phyloP scores from a whole-genome alignment of 108 stramenopile genomes.

The Nitzschia sp. region DNA sequence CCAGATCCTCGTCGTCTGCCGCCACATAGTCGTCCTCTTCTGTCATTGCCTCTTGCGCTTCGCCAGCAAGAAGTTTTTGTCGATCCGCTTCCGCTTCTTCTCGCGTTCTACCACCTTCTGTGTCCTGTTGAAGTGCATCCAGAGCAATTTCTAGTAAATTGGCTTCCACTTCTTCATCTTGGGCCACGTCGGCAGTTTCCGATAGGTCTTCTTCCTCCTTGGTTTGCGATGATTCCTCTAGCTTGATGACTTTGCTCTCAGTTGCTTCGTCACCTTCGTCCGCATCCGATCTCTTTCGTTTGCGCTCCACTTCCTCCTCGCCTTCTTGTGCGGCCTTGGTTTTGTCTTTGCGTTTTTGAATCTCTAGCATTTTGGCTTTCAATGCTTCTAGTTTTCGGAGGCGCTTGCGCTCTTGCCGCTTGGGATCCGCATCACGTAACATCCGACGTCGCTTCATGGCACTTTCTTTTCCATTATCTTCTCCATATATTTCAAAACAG shows the following conservation, averaged over 20 bases:
- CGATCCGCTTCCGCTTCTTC: slow-evolving; percentile 86
- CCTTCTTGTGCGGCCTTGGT: slow-evolving; percentile 32
- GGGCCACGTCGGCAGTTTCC: slow-evolving; percentile 17
- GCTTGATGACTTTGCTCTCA: slow-evolving; percentile 29
- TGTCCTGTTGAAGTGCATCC: slow-evolving; percentile 56
- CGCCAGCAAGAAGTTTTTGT: slow-evolving; percentile 73
- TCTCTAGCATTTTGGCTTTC: slow-evolving; percentile 80
- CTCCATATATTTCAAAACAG: slow-evolving; percentile 72
- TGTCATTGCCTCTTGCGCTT: slow-evolving; percentile 15
- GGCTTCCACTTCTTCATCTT: slow-evolving; percentile 44
- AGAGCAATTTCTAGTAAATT: slow-evolving; percentile 76
- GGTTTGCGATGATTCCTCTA: slow-evolving; percentile 15
- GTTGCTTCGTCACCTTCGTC: slow-evolving; percentile 28
- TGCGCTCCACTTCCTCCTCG: slow-evolving; percentile 25
- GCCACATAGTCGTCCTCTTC: slow-evolving; percentile 38
- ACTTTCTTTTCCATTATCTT: slow-evolving; percentile 74
- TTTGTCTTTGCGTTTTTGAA: slow-evolving; percentile 65
- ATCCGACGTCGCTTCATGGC: slow-evolving; percentile 84
- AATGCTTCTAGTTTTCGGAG: slow-evolving; percentile 58
- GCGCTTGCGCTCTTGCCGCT: slow-evolving; percentile 63
- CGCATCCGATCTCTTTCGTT: slow-evolving; percentile 28
- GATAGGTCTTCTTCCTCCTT: slow-evolving; percentile 37
- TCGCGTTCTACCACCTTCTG: slow-evolving; percentile 61
- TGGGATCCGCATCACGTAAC: slow-evolving; percentile 76
- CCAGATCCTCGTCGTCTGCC: slow-evolving; percentile 58